phyloP scores from a whole-genome alignment of 225 moss, liverwort and hornwort genomes.

The Straminergon stramineum region DNA sequence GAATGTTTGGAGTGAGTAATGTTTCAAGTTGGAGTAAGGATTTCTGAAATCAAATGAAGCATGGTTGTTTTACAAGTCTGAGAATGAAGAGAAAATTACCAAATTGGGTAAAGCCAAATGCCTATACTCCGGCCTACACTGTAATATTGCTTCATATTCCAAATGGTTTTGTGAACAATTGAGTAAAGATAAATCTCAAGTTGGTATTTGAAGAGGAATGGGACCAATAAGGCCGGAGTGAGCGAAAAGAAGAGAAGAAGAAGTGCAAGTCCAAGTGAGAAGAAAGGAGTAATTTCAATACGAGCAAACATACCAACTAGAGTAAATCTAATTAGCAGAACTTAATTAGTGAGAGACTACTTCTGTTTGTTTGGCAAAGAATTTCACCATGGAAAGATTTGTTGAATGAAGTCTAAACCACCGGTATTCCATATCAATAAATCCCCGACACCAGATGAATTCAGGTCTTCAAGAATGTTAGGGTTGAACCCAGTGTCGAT shows the following conservation, averaged over 20 bases:
- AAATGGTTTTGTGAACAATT: too few relatives aligned
- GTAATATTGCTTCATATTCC: too few relatives aligned
- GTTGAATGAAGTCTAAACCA: background rate
- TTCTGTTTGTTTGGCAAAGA: background rate
- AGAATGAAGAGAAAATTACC: background rate
- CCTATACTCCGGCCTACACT: too few relatives aligned
- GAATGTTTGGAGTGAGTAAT: background rate
- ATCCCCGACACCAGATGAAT: background rate
- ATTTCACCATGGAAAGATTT: background rate
- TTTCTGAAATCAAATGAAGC: background rate
- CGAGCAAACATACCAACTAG: too few relatives aligned
- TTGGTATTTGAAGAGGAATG: too few relatives aligned
- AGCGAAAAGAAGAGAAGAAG: too few relatives aligned
- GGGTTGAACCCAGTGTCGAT: background rate
- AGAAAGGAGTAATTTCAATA: too few relatives aligned
- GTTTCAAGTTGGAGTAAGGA: background rate
- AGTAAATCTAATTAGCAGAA: background rate
- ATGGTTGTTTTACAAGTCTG: background rate
- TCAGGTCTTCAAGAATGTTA: background rate
- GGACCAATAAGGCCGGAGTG: too few relatives aligned
- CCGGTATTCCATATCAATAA: background rate
- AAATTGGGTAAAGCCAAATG: background rate
- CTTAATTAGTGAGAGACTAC: background rate
- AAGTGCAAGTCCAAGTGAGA: too few relatives aligned
- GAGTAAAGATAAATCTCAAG: too few relatives aligned